Base-by-base conservation (phyloP, 805 yeast species). In the Barnettozyma botsteinii region DNA sequence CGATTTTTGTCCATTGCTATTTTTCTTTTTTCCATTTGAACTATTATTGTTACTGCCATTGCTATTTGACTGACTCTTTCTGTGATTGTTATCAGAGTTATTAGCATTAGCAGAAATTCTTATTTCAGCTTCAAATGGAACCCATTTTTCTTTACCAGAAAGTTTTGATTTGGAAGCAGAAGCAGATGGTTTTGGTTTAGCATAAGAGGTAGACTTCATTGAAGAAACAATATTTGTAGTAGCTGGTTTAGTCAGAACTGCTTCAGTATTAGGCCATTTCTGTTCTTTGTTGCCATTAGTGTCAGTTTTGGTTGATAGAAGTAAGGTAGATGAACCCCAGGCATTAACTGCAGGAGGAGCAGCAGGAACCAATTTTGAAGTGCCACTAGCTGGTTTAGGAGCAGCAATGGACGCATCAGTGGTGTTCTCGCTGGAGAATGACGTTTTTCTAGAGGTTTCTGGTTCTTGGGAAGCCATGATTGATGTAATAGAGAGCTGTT, bases 91-190 rank as follows among this genome's bases (percentile, higher is more conserved):
- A 13, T 17, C 7, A 18, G n/a, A 22, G 12, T 30, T 36, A 13
- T 28, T 35, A 12, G 41, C 26, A 13, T 33, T 35, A 7, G 50
- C 25, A 20, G 57, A 36, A 15, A 73, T 64, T 17, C 70, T 71
- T 37, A 73, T 73, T 20, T 72, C 62, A 13, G 77, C 84, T 45
- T 76, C 70, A 52, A 70, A 74, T 14, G 85, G 85, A 26, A 79
- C 69, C 86, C 86, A 80, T 52, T 81, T 82, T 48, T 75, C 82
- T 52, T 75, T 78, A 5, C 57, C 58, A 15, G 51, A 45, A 14
- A 48, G 38, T 40, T 52, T 53, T 13, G 41, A 50, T 29, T 41
- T 52, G 28, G 51, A 37, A 15, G 40, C 19, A 3, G 24, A 20
- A 12, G 37, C 13, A n/a, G 42, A 21, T n/a, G 31, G 31, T 19